Base-by-base conservation (phyloP, 345 rosid genomes). In the Turnera subulata region DNA sequence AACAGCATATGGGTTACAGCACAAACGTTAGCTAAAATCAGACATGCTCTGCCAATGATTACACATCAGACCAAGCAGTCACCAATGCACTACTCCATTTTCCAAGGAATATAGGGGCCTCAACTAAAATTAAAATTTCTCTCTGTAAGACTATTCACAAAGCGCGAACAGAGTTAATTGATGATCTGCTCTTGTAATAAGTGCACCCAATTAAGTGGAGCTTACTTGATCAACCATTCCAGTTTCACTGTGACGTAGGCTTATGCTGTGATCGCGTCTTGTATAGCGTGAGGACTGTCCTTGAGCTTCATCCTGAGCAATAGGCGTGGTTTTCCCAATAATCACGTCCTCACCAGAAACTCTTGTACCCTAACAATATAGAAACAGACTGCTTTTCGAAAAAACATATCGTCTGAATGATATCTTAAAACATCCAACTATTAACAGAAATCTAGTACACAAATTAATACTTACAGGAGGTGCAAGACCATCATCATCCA, bases 401-500 rank as follows among this genome's bases (percentile, higher is more conserved):
- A 57, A 53, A 23, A 53, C 2, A 56, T 46, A 2, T 29, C 14
- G 26, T 8, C 35, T 56, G 38, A 22, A 46, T 18, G 20, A 5
- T 16, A 39, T 32, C 18, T 49, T 17, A 12, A 0, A 3, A 12
- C n/a, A 58, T 50, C 25, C 24, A 67, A 49, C 15, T 46, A 20
- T 2, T 39, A 40, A 54, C 5, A 54, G 29, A 29, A 29, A 29
- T 29, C 35, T 29, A 3, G 35, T 29, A 29, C 23, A 10, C 29
- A 4, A 37, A 47, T 40, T n/a, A 50, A 18, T 24, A 65, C 93
- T 80, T 73, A 89, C 96, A 51, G 98, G 98, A 78, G 96, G 98
- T 23, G 93, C 98, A 65, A 92, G 96, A 71, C 98, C 98, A 83
- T 92, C 98, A 65, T 92, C 97, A 46, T 92, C 98, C 77, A 92